Conservation (phyloP, 305 asterid genomes). For the Fraxinus ornus region DNA sequence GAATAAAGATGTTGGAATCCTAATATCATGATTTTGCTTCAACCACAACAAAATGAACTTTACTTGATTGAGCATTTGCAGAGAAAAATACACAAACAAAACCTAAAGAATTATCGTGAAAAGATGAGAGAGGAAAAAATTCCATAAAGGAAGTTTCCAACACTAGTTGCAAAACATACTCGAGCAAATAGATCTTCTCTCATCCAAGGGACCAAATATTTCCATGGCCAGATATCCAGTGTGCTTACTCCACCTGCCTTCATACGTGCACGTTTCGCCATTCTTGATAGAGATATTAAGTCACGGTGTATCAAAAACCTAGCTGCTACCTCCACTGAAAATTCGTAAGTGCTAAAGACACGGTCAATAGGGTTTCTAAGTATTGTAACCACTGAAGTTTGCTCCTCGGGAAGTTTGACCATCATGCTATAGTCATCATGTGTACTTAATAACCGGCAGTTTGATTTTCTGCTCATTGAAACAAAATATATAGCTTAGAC, state of each 20-base stretch:
- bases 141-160: conserved; percentile 16
- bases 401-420: conserved; percentile 76
- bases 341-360: conserved; percentile 90
- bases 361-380: conserved; percentile 94
- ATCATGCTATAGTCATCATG: conserved; percentile 95
- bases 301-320: conserved; percentile 93
- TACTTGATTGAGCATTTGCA: conserved; percentile 18
- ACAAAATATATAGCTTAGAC: conserved; percentile 15
- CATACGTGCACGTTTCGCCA: conserved; percentile 51
- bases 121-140: neutral
- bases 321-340: conserved; percentile 95
- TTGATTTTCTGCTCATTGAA: conserved; percentile 60
- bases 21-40: neutral
- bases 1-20: neutral
- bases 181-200: conserved; percentile 95
- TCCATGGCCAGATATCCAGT: conserved; percentile 99
- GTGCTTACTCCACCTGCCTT: conserved; percentile 72
- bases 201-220: conserved; percentile 98
- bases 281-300: conserved; percentile 69
- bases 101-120: neutral
- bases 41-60: neutral
- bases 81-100: neutral
- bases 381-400: conserved; percentile 85
- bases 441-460: conserved; percentile 80
- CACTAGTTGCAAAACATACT: conserved; percentile 48